Base-by-base conservation (phyloP, 805 yeast species). In the Yarrowia osloensis region DNA sequence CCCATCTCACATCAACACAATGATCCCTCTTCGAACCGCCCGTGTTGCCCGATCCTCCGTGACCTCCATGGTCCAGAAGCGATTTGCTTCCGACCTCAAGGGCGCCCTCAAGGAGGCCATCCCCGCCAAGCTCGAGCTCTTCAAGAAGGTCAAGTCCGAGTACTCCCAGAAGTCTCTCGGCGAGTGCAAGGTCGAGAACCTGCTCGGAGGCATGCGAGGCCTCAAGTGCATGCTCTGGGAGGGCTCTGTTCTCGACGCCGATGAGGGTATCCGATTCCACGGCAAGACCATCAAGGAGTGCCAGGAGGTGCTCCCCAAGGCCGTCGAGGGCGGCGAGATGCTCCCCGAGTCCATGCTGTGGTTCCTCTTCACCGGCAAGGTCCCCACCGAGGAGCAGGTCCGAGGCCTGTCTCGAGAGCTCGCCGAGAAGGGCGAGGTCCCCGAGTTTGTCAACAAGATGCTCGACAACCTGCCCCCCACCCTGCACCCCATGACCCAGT, bases 401-500 rank as follows among this genome's bases (percentile, higher is more conserved):
- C 84, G 83, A 76, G 88, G 88, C 24, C 84, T 89, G 68, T 85
- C 90, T 69, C 87, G 85, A 67, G 95, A 89, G 79, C 82, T 90
- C 71, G 92, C 92, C 73, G 88, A 91, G 67, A 87, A 92, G 80
- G 81, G 92, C 42, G 85, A 84, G 73, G 80, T 89, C 72, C 96
- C 96, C 77, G 86, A 86, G 75, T 93, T 89, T 77, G 94, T 89
- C 71, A 83, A 81, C 74, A 88, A 86, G 73, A 78, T 89, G 69
- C 81, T 89, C 72, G 92, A 89, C 82, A 83, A 85, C 75, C 83
- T 88, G 71, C 96, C 96, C 76, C 81, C 87, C 70, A 80, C 85
- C 76, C 82, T 90, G 75, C 95, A 90, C 80, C 95, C 96, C 80
- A 89, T 89, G 96, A 93, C 96, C 67, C 96, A 89, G 81, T 87